Evolutionary conservation across 306 rosid species (phyloP).

Genomic region (Spatholobus suberectus): DNA sequence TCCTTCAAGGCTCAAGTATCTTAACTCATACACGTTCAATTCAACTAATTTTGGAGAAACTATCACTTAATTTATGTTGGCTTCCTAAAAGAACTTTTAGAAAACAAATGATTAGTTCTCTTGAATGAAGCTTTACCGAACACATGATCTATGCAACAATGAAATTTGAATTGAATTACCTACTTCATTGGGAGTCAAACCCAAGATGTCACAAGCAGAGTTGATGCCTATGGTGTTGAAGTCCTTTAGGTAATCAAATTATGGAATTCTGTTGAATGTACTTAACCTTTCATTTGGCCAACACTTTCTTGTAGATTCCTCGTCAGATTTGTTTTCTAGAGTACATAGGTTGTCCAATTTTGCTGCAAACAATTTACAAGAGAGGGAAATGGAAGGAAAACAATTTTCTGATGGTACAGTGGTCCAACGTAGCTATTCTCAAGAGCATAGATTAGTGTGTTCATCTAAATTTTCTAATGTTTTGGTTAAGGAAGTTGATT

Average conservation of each 20-base stretch:
- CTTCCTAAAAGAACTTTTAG: neutral
- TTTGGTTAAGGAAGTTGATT: slow-evolving; percentile 34
- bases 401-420: slow-evolving; percentile 30
- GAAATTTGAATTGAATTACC: neutral
- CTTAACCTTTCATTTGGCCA: neutral
- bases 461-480: slow-evolving; percentile 42
- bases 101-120: neutral
- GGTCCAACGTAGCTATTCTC: slow-evolving; percentile 44
- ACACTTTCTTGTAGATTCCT: slow-evolving; percentile 34
- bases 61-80: neutral
- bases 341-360: slow-evolving; percentile 36
- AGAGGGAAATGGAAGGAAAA: slow-evolving; percentile 30
- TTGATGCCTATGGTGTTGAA: neutral
- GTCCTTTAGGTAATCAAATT: neutral
- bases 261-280: neutral
- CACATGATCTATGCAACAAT: neutral
- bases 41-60: neutral
- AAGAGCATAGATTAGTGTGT: slow-evolving; percentile 28
- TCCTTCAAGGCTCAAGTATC: neutral
- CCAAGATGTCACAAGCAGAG: neutral
- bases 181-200: neutral
- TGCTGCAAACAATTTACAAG: slow-evolving; percentile 29
- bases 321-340: slow-evolving; percentile 36
- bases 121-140: neutral
- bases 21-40: neutral